Base-by-base conservation (phyloP, 345 rosid genomes). In the Cardiospermum halicacabum region DNA sequence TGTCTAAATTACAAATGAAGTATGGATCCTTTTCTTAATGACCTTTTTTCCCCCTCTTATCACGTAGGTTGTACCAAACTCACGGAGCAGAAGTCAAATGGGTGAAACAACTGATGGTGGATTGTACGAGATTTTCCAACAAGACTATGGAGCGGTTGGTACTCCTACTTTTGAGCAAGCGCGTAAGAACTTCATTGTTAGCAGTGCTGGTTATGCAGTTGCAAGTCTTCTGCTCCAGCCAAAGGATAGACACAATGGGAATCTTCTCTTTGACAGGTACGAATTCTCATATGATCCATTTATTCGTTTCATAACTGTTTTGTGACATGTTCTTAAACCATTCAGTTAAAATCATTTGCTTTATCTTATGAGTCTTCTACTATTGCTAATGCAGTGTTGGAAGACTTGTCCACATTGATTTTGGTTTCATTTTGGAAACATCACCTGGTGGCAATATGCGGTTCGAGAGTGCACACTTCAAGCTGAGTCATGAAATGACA, bases 91-190 rank as follows among this genome's bases (percentile, higher is more conserved):
- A 78, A 95, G 96, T 72, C 97, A 95, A 74, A 95, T 95, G 97
- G 99, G 97, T 43, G 99, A 95, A 81, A 95, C 99, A 51, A 95
- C 87, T 30, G 99, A 95, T 65, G 99, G 99, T 56, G 99, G 99
- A 66, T 66, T 95, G 79, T 91, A 83, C 42, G 99, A 95, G 78
- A 91, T 95, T 60, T 95, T 95, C 78, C 99, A 95, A 67, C 99
- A 91, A 76, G 99, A 91, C 74, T 84, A 69, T 72, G 99, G 97
- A 69, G 92, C 96, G 3, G 97, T 95, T 25, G 99, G 99, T 56
- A 84, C 99, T 60, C 76, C 86, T 30, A 76, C 75, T 73, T 95
- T 95, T 73, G 99, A 95, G 80, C 73, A 89, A 39, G 97, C 99
- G 7, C 92, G 99, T n/a, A 84, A 89, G 76, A 91, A 95, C 72